phyloP scores from a whole-genome alignment of 306 rosid genomes.

The apple (Malus domestica) region DNA sequence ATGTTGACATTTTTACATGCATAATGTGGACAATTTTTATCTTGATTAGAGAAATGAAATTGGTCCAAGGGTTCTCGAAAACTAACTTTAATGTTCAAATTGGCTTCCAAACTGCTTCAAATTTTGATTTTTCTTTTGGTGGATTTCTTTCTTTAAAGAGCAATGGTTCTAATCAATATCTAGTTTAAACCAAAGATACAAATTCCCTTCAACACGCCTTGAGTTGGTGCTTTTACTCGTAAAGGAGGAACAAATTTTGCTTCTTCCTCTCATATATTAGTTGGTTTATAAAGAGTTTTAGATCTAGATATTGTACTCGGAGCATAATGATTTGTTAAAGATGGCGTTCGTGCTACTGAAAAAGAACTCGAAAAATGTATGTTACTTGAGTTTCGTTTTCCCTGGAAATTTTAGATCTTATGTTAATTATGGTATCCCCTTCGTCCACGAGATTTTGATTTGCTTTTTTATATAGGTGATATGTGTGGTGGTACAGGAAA shows the following conservation, averaged over 20 bases:
- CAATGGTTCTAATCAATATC: not conserved
- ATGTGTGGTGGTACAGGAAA: conserved; percentile 99
- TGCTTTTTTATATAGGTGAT: conserved; percentile 68
- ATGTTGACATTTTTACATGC: not conserved
- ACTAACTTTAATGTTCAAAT: not conserved
- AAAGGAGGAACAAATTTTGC: not conserved
- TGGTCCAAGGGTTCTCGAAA: not conserved
- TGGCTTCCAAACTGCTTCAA: not conserved
- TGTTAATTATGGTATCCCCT: not conserved
- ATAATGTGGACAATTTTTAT: not conserved
- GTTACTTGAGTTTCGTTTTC: not conserved
- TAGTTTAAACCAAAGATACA: not conserved
- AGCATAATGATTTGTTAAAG: not conserved
- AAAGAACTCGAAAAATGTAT: not conserved
- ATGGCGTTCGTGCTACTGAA: fast-evolving
- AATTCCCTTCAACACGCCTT: not conserved
- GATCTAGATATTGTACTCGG: not conserved
- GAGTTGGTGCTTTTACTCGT: not conserved
- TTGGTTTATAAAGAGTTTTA: not conserved
- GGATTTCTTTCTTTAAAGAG: not conserved
- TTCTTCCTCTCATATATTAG: not conserved
- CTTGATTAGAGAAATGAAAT: not conserved
- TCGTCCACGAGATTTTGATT: conserved; percentile 21
- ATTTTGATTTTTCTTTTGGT: not conserved
- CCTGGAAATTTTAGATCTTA: not conserved